Evolutionary conservation across 169 alveolate species (phyloP).

Genomic region (Plasmodium fragile): DNA sequence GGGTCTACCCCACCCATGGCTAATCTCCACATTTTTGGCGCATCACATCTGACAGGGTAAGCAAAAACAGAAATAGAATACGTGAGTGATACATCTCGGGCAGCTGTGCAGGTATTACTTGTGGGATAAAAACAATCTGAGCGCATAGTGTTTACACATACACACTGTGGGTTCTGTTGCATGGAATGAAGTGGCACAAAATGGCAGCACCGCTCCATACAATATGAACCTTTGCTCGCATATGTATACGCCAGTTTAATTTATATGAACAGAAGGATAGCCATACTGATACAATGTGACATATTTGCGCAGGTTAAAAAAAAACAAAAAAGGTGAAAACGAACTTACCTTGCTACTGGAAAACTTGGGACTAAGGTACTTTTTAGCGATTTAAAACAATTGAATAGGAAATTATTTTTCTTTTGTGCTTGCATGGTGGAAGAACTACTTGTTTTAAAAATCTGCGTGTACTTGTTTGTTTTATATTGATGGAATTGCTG

Average conservation of each 20-base stretch:
- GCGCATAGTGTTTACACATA: not conserved
- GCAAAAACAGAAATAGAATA: conserved; percentile 7
- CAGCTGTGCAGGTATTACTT: not conserved
- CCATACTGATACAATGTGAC: not conserved
- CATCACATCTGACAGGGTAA: conserved; percentile 82
- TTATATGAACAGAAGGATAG: not conserved
- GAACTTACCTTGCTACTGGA: conserved; percentile 61
- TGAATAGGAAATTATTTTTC: conserved; percentile 32
- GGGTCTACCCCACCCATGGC: conserved; percentile 90
- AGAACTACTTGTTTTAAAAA: not conserved
- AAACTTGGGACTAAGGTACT: conserved; percentile 39
- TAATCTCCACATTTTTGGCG: conserved; percentile 88
- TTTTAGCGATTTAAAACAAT: conserved; percentile 43
- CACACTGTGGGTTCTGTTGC: not conserved
- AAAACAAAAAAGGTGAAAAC: not conserved
- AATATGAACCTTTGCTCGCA: not conserved
- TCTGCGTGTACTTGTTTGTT: conserved; percentile 1
- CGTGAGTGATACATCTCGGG: not conserved
- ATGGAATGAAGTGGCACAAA: not conserved
- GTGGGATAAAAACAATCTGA: not conserved
- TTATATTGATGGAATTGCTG: not conserved
- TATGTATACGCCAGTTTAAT: not conserved
- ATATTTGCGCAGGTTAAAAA: not conserved
- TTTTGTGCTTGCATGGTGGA: conserved; percentile 29
- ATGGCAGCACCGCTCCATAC: not conserved